phyloP scores from a whole-genome alignment of 495 filamentous ascomycete genomes.

The Staphylotrichum longicolle region DNA sequence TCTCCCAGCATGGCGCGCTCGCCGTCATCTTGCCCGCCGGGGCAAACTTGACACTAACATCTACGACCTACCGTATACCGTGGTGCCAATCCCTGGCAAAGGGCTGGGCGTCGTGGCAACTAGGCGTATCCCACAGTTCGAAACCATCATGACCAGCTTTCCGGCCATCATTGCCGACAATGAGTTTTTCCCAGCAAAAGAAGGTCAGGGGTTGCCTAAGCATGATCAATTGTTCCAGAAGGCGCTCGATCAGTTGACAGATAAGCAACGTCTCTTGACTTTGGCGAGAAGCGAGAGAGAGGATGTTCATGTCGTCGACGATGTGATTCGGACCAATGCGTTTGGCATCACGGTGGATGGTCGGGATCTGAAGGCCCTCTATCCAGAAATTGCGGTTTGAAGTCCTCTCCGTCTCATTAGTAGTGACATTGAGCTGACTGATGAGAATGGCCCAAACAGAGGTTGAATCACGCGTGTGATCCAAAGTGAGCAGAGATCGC shows the following conservation, averaged over 20 bases:
- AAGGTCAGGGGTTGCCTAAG: conserved; percentile 9
- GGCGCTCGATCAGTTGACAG: conserved; percentile 28
- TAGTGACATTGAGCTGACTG: no score
- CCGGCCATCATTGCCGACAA: conserved; percentile 34
- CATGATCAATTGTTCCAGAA: conserved; percentile 26
- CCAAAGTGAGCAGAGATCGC: conserved; percentile 32
- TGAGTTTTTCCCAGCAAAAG: conserved; percentile 27
- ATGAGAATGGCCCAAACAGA: conserved; percentile 16
- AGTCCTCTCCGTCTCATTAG: no score
- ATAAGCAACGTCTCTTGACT: conserved; percentile 27
- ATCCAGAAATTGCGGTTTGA: conserved; percentile 39
- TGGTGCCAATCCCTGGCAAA: conserved; percentile 28
- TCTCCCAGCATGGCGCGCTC: conserved; percentile 19
- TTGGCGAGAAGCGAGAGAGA: conserved; percentile 61
- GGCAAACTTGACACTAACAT: conserved; percentile 7
- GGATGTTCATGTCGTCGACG: conserved; percentile 35
- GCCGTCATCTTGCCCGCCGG: conserved; percentile 18
- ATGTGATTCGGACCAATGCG: conserved; percentile 37
- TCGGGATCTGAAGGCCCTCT: conserved; percentile 33
- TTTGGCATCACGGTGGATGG: conserved; percentile 32
- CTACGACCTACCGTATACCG: conserved; percentile 26
- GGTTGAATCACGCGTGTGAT: conserved; percentile 39
- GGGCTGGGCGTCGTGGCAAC: conserved; percentile 37
- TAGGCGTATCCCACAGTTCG: conserved; percentile 28
- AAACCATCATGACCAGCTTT: conserved; percentile 32